Conservation (phyloP, 306 rosid genomes). For the Crotalaria pallida region DNA sequence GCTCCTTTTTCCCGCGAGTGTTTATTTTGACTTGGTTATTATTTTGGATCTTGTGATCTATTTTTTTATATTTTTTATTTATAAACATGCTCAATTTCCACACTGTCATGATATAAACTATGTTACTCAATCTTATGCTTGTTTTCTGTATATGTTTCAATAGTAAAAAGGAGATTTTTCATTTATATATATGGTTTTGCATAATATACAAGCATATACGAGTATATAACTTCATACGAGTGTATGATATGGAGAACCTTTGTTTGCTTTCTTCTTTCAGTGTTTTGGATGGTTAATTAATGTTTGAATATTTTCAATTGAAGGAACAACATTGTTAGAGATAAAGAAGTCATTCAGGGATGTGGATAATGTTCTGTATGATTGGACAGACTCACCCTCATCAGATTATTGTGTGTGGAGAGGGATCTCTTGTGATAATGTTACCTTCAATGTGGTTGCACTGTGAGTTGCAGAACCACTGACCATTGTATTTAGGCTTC, state of each 20-base stretch:
- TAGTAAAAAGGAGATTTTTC: not conserved
- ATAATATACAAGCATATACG: not conserved
- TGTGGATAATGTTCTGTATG: slow-evolving; percentile 82
- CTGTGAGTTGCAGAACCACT: slow-evolving; percentile 57
- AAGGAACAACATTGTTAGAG: slow-evolving; percentile 77
- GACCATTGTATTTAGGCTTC: not conserved
- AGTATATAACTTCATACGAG: not conserved
- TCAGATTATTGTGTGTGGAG: slow-evolving; percentile 91
- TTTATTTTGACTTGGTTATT: slow-evolving; percentile 5
- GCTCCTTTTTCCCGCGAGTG: slow-evolving; percentile 14
- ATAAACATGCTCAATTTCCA: not conserved
- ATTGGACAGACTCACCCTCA: slow-evolving; percentile 80
- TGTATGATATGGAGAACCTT: not conserved
- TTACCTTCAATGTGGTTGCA: slow-evolving; percentile 70
- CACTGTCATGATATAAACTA: not conserved
- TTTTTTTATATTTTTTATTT: not conserved
- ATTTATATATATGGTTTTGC: not conserved
- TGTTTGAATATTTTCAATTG: slow-evolving; percentile 18
- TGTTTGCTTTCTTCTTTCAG: not conserved
- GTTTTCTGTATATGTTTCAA: not conserved
- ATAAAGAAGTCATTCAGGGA: slow-evolving; percentile 90
- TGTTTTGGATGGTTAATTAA: not conserved
- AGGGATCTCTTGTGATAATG: slow-evolving; percentile 85
- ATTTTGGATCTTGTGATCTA: not conserved
- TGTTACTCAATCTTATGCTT: not conserved